Conservation (phyloP, 2,329 filamentous ascomycete species). For the Seiridium unicorne region DNA sequence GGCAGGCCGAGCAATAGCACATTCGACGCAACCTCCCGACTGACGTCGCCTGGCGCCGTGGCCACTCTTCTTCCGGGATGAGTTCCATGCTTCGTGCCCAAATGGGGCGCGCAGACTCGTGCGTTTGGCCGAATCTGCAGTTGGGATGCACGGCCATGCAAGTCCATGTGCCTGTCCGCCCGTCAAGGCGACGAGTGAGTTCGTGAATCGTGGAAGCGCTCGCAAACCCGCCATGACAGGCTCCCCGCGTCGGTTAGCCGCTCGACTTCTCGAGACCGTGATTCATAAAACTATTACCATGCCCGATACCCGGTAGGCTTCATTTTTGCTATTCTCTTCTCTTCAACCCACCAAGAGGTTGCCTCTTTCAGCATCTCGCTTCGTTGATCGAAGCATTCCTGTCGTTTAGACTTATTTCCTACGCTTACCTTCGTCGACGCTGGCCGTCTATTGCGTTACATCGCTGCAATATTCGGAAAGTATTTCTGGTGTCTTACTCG, state of each 20-base stretch:
- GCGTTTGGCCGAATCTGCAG: constrained; percentile 24
- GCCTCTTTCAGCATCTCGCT: constrained; percentile 32
- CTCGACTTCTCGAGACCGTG: constrained; percentile 18
- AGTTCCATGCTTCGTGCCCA: constrained; percentile 22
- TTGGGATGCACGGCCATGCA: constrained; percentile 20
- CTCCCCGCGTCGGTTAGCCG: constrained; percentile 24
- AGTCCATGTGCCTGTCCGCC: constrained; percentile 18
- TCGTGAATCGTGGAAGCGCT: constrained; percentile 27
- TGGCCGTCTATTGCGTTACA: constrained; percentile 26
- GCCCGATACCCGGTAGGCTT: constrained; percentile 21
- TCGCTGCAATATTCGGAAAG: constrained; percentile 13
- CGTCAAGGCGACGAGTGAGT: constrained; percentile 9
- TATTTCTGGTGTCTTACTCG: constrained; percentile 19
- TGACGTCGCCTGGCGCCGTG: constrained; percentile 18
- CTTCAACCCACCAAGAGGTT: constrained; percentile 30
- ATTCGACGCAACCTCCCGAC: constrained; percentile 16
- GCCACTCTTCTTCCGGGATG: constrained; percentile 20
- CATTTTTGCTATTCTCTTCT: constrained; percentile 20
- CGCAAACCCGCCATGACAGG: constrained; percentile 15
- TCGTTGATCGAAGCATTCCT: constrained; percentile 46
- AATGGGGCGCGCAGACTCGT: constrained; percentile 19
- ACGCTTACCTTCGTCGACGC: constrained; percentile 29
- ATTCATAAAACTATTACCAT: constrained; percentile 28
- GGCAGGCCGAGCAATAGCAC: constrained; percentile 14
- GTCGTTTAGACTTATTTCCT: constrained; percentile 33